Base-by-base conservation (phyloP, 2,329 filamentous ascomycete species). In the Elsinoe perseae region DNA sequence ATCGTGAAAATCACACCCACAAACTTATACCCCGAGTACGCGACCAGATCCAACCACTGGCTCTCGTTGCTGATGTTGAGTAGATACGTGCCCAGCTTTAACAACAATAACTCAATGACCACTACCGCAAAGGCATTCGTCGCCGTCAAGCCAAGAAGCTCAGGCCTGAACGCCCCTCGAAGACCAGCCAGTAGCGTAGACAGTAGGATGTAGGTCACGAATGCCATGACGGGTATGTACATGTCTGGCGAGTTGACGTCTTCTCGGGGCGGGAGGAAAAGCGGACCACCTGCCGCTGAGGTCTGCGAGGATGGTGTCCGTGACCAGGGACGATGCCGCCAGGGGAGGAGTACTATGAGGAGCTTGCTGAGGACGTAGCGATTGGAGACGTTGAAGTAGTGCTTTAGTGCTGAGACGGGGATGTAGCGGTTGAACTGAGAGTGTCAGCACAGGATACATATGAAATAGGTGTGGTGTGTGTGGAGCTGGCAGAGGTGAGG, bases 331-430 rank as follows among this genome's bases (percentile, higher is more conserved):
- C 91, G 91, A 73, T 98, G 95, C 64, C 92, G 82, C 92, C 93
- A 98, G 55, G 93, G 93, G 72, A 97, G 95, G 59, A 98, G 84
- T 58, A 98, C 92, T 58, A 98, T 82, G 68, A 86, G 83, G 58
- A 98, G 80, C 74, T 98, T 98, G 74, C 86, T 89, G 68, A 95
- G 79, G 68, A 98, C 93, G 73, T 98, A 98, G 58, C 83, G 87
- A 78, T 98, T 98, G 63, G 91, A 95, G 61, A 98, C 93, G 74
- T 97, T 96, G 77, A 98, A 98, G 80, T 97, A 98, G 75, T 96
- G 93, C 73, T 98, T 98, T 43, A 98, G 80, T 16, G 89, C 89
- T 12, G 87, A 86, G 64, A 97, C 87, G 67, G 91, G 95, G 73
- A 98, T 85, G 74, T 92, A 96, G 71, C 84, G 82, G 65, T 85